These are phyloP conservation scores for Tilletia walkeri DNA, from an alignment of 1,284 basidiomycete genomes.

Conservation along the genomic window DNA sequence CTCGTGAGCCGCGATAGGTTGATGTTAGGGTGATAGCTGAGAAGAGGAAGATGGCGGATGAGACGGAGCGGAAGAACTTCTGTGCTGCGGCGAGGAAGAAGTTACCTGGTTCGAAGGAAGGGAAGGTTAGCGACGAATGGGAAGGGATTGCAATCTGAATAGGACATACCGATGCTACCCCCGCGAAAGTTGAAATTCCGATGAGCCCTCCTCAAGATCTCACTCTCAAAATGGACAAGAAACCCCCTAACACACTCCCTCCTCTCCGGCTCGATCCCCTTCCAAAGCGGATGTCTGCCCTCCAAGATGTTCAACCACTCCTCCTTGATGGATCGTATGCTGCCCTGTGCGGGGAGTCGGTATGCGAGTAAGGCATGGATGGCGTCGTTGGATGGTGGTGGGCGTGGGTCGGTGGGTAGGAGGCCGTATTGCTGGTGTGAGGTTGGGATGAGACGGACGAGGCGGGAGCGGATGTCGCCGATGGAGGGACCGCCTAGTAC, in stretches of 20 bases:
- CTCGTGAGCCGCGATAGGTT: conserved; percentile 50
- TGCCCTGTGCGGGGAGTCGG: conserved; percentile 69
- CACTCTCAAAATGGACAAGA: conserved; percentile 78
- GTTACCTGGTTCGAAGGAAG: conserved; percentile 28
- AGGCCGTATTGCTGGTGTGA: conserved; percentile 55
- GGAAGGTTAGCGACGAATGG: no score
- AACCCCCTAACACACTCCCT: conserved; percentile 72
- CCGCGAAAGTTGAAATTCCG: conserved; percentile 52
- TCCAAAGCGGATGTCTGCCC: conserved; percentile 79
- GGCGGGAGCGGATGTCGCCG: conserved; percentile 67
- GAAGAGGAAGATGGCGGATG: conserved; percentile 93
- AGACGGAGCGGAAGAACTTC: conserved; percentile 51
- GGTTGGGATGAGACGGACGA: conserved; percentile 74
- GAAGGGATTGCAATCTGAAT: no score
- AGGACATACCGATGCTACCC: conserved; percentile 39
- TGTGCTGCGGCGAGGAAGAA: conserved; percentile 49
- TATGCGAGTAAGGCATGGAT: conserved; percentile 76
- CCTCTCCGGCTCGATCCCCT: conserved; percentile 82
- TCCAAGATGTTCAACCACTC: conserved; percentile 91
- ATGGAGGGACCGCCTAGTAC: conserved; percentile 61
- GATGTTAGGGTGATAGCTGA: conserved; percentile 76
- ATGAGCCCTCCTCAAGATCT: conserved; percentile 74
- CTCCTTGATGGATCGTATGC: conserved; percentile 76
- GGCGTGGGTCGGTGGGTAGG: conserved; percentile 48
- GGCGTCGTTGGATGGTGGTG: conserved; percentile 56